Conservation (phyloP, 2,329 filamentous ascomycete species). For the Colletotrichum truncatum region DNA sequence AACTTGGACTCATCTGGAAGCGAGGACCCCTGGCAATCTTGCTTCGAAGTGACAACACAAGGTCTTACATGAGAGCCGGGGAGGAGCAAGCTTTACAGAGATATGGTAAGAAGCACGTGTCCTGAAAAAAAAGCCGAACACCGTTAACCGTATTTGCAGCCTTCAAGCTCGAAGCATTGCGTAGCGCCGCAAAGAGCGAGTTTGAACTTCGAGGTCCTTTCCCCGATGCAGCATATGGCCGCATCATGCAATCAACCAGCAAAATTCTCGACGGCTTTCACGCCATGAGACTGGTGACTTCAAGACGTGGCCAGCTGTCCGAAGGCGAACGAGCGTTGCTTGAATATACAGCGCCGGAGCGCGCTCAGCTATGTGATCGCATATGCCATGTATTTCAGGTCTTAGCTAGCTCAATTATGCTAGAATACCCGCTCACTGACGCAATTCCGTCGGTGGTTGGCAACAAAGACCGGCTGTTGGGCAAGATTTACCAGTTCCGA, state of each 20-base stretch:
- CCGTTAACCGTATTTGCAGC: slow-evolving; percentile 43
- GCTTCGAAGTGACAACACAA: slow-evolving; percentile 63
- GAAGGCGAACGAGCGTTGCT: slow-evolving; percentile 85
- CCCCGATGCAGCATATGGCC: slow-evolving; percentile 75
- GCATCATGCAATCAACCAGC: slow-evolving; percentile 81
- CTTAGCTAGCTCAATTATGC: slow-evolving; percentile 90
- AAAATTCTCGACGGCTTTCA: slow-evolving; percentile 94
- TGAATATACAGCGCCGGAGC: slow-evolving; percentile 80
- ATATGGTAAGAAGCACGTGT: slow-evolving; percentile 57
- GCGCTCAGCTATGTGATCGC: slow-evolving; percentile 82
- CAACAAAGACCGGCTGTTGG: slow-evolving; percentile 82
- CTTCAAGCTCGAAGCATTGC: slow-evolving; percentile 77
- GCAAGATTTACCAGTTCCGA: slow-evolving; percentile 88
- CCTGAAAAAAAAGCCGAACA: no score
- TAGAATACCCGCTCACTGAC: slow-evolving; percentile 93
- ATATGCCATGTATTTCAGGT: slow-evolving; percentile 91
- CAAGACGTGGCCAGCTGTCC: slow-evolving; percentile 79
- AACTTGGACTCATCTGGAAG: slow-evolving; percentile 97
- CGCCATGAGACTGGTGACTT: slow-evolving; percentile 92
- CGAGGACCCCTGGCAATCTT: slow-evolving; percentile 85
- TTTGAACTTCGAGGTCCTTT: slow-evolving; percentile 92
- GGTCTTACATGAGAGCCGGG: slow-evolving; percentile 84
- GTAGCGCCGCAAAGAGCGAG: slow-evolving; percentile 79
- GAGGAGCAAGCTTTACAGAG: slow-evolving; percentile 90
- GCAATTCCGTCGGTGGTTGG: slow-evolving; percentile 85